A percentile compares a stretch with the other conserved stretches of the same genome.
phyloP scores from a whole-genome alignment of 139 green algal genomes.

The Parachlorella kessleri region DNA sequence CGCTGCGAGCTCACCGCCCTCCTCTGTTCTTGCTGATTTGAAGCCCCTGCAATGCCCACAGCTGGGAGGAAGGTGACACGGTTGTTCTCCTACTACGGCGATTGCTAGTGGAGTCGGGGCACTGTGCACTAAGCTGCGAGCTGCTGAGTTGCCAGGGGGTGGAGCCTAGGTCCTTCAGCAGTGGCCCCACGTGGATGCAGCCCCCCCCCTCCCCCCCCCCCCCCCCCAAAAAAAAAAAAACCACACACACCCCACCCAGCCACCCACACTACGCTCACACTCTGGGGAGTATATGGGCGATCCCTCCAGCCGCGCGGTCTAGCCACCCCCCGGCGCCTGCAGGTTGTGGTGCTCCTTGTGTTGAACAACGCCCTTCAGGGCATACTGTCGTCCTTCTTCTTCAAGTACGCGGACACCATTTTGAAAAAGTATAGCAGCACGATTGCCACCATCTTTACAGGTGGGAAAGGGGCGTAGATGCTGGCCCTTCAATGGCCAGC shows the following conservation, averaged over 20 bases:
- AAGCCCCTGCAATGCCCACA: too few species aligned
- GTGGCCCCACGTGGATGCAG: neutral
- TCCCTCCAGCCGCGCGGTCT: too few species aligned
- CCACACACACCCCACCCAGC: neutral
- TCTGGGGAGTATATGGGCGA: neutral
- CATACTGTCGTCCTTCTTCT: constrained; percentile 96
- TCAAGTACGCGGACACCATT: constrained; percentile 98
- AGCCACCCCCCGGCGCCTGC: neutral
- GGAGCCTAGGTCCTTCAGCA: too few species aligned
- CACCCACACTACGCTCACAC: neutral
- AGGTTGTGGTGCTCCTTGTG: constrained; percentile 74
- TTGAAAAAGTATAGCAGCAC: constrained; percentile 97
- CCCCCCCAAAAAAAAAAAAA: neutral
- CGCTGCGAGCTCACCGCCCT: too few species aligned
- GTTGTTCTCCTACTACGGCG: neutral
- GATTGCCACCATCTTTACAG: constrained; percentile 96
- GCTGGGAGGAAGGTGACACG: too few species aligned
- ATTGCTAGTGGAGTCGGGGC: neutral
- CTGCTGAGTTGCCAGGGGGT: too few species aligned
- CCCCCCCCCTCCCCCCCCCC: too few species aligned
- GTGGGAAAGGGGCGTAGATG: neutral
- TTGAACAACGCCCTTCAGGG: constrained; percentile 95
- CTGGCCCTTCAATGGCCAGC: neutral
- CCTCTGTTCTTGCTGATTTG: too few species aligned
- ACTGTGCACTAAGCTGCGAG: neutral